Conservation (phyloP, 768 basidiomycete genomes). For the Boletus sp. region DNA sequence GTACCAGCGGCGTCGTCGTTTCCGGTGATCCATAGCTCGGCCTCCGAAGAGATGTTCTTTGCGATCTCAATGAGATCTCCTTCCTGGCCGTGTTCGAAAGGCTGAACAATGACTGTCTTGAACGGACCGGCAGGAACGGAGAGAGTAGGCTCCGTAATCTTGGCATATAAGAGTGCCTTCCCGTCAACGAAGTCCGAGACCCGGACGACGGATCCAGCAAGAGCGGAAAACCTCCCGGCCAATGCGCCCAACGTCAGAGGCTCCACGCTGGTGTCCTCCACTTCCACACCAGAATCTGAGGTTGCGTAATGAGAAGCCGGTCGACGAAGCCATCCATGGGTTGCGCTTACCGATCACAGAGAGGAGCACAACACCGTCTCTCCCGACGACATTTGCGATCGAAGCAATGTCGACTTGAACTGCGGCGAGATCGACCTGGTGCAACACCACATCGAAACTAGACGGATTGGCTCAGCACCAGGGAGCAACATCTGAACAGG, state of each 20-base stretch:
- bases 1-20: conserved; percentile 31
- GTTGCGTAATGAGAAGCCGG: neutral
- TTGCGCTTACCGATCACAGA: conserved; percentile 18
- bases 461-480: neutral
- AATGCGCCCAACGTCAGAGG: conserved; percentile 11
- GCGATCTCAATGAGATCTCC: conserved; percentile 27
- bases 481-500: rapidly evolving
- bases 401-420: conserved; percentile 19
- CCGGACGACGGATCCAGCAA: conserved; percentile 11
- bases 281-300: conserved; percentile 16
- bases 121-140: conserved; percentile 13
- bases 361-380: conserved; percentile 21
- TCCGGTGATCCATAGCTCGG: conserved; percentile 29
- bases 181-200: conserved; percentile 9
- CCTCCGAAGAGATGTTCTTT: conserved; percentile 22
- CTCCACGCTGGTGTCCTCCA: conserved; percentile 16
- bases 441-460: conserved; percentile 22
- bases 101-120: conserved; percentile 26
- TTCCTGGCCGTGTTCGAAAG: conserved; percentile 26
- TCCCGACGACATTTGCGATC: conserved; percentile 24
- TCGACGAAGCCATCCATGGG: neutral
- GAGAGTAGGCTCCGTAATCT: conserved; percentile 14
- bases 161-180: conserved; percentile 13
- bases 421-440: conserved; percentile 20
- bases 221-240: conserved; percentile 7